Conservation (phyloP, 306 rosid species). For the Malus sieversii region DNA sequence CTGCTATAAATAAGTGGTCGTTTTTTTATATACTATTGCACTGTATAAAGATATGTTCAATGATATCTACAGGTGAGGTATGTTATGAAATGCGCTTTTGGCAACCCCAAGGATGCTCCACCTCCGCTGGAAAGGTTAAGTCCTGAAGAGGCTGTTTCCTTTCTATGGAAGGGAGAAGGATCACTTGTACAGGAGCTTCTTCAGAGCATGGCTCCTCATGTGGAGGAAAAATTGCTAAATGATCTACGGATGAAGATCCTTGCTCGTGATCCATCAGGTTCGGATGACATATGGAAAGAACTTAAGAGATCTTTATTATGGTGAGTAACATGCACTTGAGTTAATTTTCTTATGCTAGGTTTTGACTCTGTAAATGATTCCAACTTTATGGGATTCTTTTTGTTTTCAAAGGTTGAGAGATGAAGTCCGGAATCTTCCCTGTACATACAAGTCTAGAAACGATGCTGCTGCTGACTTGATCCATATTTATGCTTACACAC, state of each 20-base stretch:
- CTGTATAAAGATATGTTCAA: constrained; percentile 7
- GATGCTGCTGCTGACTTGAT: constrained; percentile 99
- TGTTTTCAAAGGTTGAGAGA: constrained; percentile 74
- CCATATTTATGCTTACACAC: constrained; percentile 86
- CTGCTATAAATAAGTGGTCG: neutral
- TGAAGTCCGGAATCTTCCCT: constrained; percentile 77
- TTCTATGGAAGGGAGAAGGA: constrained; percentile 92
- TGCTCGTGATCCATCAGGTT: constrained; percentile 60
- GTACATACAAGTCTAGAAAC: constrained; percentile 93
- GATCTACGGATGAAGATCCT: constrained; percentile 63
- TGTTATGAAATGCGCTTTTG: constrained; percentile 85
- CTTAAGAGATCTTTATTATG: constrained; percentile 74
- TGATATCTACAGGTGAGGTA: constrained; percentile 70
- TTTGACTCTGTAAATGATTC: neutral
- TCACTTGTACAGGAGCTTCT: constrained; percentile 90
- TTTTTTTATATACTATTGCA: constrained; percentile 1
- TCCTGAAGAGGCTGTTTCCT: constrained; percentile 62
- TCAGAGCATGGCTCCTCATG: constrained; percentile 61
- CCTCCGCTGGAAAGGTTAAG: constrained; percentile 92
- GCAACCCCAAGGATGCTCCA: constrained; percentile 84
- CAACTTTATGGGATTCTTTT: constrained; percentile 5
- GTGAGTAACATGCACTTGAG: constrained; percentile 26
- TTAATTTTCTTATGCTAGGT: constrained; percentile 3
- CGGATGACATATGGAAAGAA: constrained; percentile 61
- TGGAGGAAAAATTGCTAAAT: constrained; percentile 51